Evolutionary conservation across 75 land plant genomes (phyloP), one percentile per base, ranked within the genome.

Genomic region (Cupressus sempervirens): DNA sequence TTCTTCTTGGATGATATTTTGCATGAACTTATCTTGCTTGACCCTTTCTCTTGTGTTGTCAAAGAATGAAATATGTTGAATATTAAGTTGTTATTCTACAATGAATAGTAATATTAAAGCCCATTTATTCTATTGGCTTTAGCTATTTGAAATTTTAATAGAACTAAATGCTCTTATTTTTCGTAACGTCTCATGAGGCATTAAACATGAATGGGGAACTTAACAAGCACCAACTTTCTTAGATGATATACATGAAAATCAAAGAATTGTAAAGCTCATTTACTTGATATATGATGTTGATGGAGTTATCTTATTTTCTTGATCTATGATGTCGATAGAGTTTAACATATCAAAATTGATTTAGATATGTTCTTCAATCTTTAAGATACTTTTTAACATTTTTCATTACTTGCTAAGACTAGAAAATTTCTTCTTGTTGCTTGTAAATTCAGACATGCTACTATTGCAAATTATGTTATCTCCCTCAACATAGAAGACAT

Each of bases 341-440:
- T 72, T 72, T 72, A 32, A 10, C 15, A 32, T 35, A 72, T 11
- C 15, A 72, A 72, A 12, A 13, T 32, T 13, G 32, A 32, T 72
- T 3, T 72, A 12, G 36, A 72, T 30, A 32, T 72, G 36, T 32
- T 32, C 74, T 72, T 32, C 3, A 72, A 32, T 13, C 30, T 70
- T 70, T 2, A 70, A 30, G 34, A 30, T 20, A 41, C 11, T 79
- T 40, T 82, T 38, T 38, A 2, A 2, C 40, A 38, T 38, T 38
- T 82, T 75, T 56, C 92, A 97, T 96, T 93, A 83, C 72, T 97
- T 73, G 84, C 87, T 48, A 98, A 96, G 73, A 91, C 89, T 85
- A 98, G 99, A 29, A 97, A 97, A 87, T 96, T 96, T 82, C 95
- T 97, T 43, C 94, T 97, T 81, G 91, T 95, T 81, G 99, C 99